Percentiles rank a stretch among this genome's conserved stretches.
Evolutionary conservation across 306 rosid species (phyloP).

Genomic region (cucumber (Cucumis sativus)): Cucumber_9930_V3 NC_026656.2:5537501-5538000

Average conservation of each 20-base stretch:
- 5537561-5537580: slow-evolving; percentile 62
- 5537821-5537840: slow-evolving; percentile 41
- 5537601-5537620: slow-evolving; percentile 58
- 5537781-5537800: slow-evolving; percentile 41
- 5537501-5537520: slow-evolving; percentile 85
- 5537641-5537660: slow-evolving; percentile 50
- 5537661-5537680: slow-evolving; percentile 45
- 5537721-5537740: slow-evolving; percentile 46
- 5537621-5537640: slow-evolving; percentile 60
- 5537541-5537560: slow-evolving; percentile 46
- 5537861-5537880: slow-evolving; percentile 55
- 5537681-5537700: slow-evolving; percentile 50
- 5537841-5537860: slow-evolving; percentile 57
- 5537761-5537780: slow-evolving; percentile 44
- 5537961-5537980: slow-evolving; percentile 40
- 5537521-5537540: slow-evolving; percentile 95
- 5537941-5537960: slow-evolving; percentile 38
- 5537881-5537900: slow-evolving; percentile 51
- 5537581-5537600: slow-evolving; percentile 48
- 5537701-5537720: slow-evolving; percentile 68
- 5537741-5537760: slow-evolving; percentile 36
- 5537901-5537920: slow-evolving; percentile 47
- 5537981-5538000: slow-evolving; percentile 50
- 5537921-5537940: slow-evolving; percentile 47
- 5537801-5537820: slow-evolving; percentile 39